phyloP scores from a whole-genome alignment of 2,329 filamentous ascomycete species.

The Aspergillus calidoustus region DNA sequence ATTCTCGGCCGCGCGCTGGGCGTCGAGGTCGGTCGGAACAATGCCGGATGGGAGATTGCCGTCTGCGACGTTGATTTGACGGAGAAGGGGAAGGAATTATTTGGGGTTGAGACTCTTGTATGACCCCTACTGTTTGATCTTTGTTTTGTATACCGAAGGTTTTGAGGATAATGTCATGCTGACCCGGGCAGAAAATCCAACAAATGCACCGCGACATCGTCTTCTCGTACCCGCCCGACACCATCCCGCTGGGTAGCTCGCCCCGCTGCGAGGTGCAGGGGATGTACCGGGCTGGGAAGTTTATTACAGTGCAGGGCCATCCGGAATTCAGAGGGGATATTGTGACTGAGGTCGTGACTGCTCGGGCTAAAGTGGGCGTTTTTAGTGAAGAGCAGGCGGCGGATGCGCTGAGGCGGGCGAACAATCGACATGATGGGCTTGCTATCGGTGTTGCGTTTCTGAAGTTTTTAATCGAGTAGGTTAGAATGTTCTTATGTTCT shows the following conservation, averaged over 20 bases:
- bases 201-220: slow-evolving; percentile 89
- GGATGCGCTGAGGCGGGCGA: slow-evolving; percentile 69
- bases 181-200: slow-evolving; percentile 56
- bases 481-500: not conserved
- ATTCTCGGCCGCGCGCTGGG: slow-evolving; percentile 77
- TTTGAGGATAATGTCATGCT: no score
- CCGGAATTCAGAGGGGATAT: slow-evolving; percentile 80
- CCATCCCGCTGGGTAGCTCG: slow-evolving; percentile 68
- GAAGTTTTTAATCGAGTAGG: slow-evolving; percentile 69
- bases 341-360: slow-evolving; percentile 68
- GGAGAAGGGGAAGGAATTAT: slow-evolving; percentile 70
- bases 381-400: slow-evolving; percentile 71
- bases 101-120: slow-evolving; percentile 68
- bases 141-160: no score
- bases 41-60: slow-evolving; percentile 79
- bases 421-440: slow-evolving; percentile 77
- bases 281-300: slow-evolving; percentile 69
- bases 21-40: slow-evolving; percentile 67
- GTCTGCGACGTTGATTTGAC: slow-evolving; percentile 73
- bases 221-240: slow-evolving; percentile 63
- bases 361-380: slow-evolving; percentile 68
- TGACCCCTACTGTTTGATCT: slow-evolving; percentile 25
- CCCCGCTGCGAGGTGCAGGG: slow-evolving; percentile 74
- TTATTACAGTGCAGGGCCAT: slow-evolving; percentile 83
- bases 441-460: slow-evolving; percentile 74